These are phyloP conservation scores for Leccinum obscurum DNA, from an alignment of 768 basidiomycete species.

Conservation along the genomic window DNA sequence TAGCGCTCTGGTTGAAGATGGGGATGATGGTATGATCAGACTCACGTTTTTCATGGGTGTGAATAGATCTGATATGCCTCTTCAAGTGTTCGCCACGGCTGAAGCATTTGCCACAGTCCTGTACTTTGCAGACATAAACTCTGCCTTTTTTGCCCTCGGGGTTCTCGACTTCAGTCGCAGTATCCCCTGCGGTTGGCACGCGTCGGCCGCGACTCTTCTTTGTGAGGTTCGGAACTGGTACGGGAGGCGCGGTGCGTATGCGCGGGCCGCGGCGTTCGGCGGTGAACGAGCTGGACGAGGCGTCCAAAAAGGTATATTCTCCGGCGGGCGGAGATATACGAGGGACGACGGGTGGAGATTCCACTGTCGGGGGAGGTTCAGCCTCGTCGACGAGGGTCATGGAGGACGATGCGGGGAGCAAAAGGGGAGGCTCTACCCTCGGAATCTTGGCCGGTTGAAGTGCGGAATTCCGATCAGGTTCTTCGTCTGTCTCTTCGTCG, in stretches of 20 bases:
- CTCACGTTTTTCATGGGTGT: slow-evolving; percentile 78
- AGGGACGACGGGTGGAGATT: slow-evolving; percentile 9
- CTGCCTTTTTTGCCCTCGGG: slow-evolving; percentile 34
- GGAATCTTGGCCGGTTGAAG: slow-evolving; percentile 30
- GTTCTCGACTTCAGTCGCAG: slow-evolving; percentile 23
- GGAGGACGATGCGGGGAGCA: slow-evolving; percentile 30
- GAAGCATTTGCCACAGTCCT: slow-evolving; percentile 73
- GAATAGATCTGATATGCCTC: slow-evolving; percentile 72
- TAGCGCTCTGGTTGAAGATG: slow-evolving; percentile 19
- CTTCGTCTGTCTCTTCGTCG: slow-evolving; percentile 36
- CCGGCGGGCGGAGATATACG: slow-evolving; percentile 31
- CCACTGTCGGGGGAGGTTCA: slow-evolving; percentile 11
- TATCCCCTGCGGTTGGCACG: slow-evolving; percentile 55
- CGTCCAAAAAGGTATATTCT: slow-evolving; percentile 37
- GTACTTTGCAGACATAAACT: slow-evolving; percentile 62
- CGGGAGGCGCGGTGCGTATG: slow-evolving; percentile 57
- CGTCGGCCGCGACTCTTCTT: slow-evolving; percentile 80
- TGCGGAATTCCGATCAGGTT: slow-evolving; percentile 20
- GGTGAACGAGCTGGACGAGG: slow-evolving; percentile 36
- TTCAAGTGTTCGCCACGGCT: slow-evolving; percentile 75
- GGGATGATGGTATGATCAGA: slow-evolving; percentile 22
- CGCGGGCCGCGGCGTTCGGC: slow-evolving; percentile 47
- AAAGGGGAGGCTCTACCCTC: slow-evolving; percentile 26
- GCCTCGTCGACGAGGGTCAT: slow-evolving; percentile 30
- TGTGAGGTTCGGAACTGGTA: slow-evolving; percentile 74